A percentile compares a stretch with the other conserved stretches of the same genome.
phyloP scores from a whole-genome alignment of 768 basidiomycete genomes.

The Crepidotus variabilis region DNA sequence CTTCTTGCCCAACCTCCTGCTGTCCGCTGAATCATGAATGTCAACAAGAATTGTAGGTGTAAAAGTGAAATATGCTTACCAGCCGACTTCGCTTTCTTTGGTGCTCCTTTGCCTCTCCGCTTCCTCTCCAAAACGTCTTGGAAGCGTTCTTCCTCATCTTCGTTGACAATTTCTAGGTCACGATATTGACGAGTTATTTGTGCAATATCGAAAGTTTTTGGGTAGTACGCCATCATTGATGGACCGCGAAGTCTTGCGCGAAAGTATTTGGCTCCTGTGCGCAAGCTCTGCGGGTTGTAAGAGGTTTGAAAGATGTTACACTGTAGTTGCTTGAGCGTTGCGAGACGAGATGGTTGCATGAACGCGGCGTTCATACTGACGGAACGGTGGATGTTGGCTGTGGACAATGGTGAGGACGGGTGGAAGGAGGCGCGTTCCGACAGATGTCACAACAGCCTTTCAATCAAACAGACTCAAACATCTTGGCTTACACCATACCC shows the following conservation, averaged over 20 bases:
- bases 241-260: conserved; percentile 79
- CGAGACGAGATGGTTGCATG: conserved; percentile 48
- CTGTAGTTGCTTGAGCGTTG: conserved; percentile 58
- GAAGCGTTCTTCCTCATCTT: conserved; percentile 63
- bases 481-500: no score
- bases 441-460: not conserved
- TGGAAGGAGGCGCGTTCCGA: no score
- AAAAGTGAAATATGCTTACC: conserved; percentile 36
- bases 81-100: conserved; percentile 72
- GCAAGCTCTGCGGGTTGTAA: conserved; percentile 77
- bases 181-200: conserved; percentile 48
- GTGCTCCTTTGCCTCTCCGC: conserved; percentile 78
- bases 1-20: conserved; percentile 25
- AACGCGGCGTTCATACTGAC: conserved; percentile 8
- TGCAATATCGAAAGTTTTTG: conserved; percentile 52
- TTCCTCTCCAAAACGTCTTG: conserved; percentile 66
- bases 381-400: not conserved
- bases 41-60: not conserved
- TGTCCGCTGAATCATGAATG: conserved; percentile 17
- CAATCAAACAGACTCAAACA: not conserved
- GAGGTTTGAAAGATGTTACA: conserved; percentile 81
- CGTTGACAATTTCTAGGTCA: conserved; percentile 57
- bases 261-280: conserved; percentile 93
- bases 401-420: not conserved
- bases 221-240: conserved; percentile 84